These are phyloP conservation scores for Pseudotsuga menziesii DNA, from an alignment of 75 land plant species.

Conservation along the genomic window DNA sequence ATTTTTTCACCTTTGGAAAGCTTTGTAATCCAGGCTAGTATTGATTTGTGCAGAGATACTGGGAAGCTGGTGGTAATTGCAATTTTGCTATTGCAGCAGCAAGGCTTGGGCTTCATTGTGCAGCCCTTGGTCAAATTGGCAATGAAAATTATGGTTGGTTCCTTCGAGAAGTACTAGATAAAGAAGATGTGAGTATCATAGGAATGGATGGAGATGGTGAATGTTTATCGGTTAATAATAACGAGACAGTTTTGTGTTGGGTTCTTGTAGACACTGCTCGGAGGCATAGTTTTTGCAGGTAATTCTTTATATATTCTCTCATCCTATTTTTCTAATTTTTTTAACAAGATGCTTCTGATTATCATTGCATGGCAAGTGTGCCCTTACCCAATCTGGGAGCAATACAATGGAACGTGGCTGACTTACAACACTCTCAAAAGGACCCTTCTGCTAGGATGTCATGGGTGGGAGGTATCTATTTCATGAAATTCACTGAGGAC, in stretches of 20 bases:
- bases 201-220: conserved; percentile 42
- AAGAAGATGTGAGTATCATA: conserved; percentile 57
- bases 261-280: conserved; percentile 84
- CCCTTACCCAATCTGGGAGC: too few species aligned
- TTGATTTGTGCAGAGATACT: conserved; percentile 40
- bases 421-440: too few species aligned
- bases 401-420: too few species aligned
- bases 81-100: conserved; percentile 88
- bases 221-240: conserved; percentile 15
- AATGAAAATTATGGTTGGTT: conserved; percentile 74
- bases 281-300: conserved; percentile 91
- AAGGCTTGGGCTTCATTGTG: conserved; percentile 66
- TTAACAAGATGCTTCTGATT: not conserved
- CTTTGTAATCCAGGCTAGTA: not conserved
- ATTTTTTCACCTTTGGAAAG: not conserved
- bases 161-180: conserved; percentile 59
- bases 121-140: conserved; percentile 78
- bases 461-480: too few species aligned
- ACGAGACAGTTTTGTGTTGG: conserved; percentile 87
- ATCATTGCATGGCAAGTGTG: too few species aligned
- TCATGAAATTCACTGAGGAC: too few species aligned
- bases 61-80: conserved; percentile 97
- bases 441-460: too few species aligned
- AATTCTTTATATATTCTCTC: conserved; percentile 2
- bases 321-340: not conserved